Base-by-base conservation (phyloP, 257 asterid genomes). In the Primulina huaijiensis region DNA sequence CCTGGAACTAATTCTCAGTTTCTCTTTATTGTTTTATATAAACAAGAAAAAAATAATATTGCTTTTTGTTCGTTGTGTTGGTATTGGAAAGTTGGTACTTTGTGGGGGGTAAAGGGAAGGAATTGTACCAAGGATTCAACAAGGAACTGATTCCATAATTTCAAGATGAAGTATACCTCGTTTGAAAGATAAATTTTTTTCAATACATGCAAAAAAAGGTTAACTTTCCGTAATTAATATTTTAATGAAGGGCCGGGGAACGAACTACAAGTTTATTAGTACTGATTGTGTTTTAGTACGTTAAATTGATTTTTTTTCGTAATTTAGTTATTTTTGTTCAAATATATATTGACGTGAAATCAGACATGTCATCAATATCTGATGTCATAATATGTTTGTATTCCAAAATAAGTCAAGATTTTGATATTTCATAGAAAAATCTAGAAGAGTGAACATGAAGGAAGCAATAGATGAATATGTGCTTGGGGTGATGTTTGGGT, bases 91-190 rank as follows among this genome's bases (percentile, higher is more conserved):
- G 66, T 30, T 69, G 34, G 60, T 35, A 66, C 66, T 77, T 77
- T 75, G 62, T 62, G 67, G 82, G 76, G 56, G 68, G 86, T 67
- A 69, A 86, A 82, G 80, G 89, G 77, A 83, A 83, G 84, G 87
- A 76, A 81, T 83, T 75, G 43, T 68, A 52, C 63, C 43, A 10
- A 59, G 74, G 76, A 70, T 77, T 78, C 76, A 76, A 80, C 76
- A 78, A 82, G 77, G 91, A 80, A 89, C 82, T 75, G 50, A 86
- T 89, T 83, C 96, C 59, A 60, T 4, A 61, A 37, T 56, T 23
- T 57, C 74, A 38, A 14, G 43, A 3, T 53, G 20, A 7, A 73
- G 53, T 37, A 8, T 31, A 30, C 53, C 62, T 31, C 6, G 8
- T 40, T 31, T 66, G 40, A 43, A 64, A 66, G 2, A 52, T 58